Evolutionary conservation across 768 basidiomycete species (phyloP).

Genomic region (Termitomyces heimii): DNA sequence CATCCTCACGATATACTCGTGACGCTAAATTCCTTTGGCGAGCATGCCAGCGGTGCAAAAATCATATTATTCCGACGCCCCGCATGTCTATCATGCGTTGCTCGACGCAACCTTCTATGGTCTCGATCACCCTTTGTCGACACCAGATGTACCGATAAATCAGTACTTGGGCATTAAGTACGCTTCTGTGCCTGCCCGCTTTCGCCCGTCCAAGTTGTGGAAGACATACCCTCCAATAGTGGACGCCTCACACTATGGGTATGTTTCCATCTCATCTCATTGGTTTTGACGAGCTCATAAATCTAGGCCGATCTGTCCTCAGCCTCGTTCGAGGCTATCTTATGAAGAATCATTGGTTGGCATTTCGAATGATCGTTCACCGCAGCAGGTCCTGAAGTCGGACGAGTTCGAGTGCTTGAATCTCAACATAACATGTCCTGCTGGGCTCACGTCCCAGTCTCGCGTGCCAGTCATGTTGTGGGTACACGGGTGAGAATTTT

Average conservation of each 20-base stretch:
- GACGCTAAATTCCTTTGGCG: not conserved
- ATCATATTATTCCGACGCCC: slow-evolving; percentile 16
- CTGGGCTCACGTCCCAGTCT: slow-evolving; percentile 44
- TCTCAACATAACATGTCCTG: slow-evolving; percentile 74
- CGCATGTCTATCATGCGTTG: slow-evolving; percentile 41
- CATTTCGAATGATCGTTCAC: slow-evolving; percentile 44
- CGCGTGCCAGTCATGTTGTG: slow-evolving; percentile 75
- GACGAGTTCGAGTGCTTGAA: slow-evolving; percentile 80
- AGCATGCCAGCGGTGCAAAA: slow-evolving; percentile 23
- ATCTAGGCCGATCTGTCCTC: slow-evolving; percentile 71
- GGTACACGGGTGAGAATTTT: slow-evolving; percentile 68
- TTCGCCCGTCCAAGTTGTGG: slow-evolving; percentile 64
- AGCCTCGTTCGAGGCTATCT: slow-evolving; percentile 35
- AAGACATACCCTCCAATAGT: slow-evolving; percentile 51
- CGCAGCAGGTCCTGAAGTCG: slow-evolving; percentile 49
- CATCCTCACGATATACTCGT: not conserved
- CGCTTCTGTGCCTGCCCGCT: slow-evolving; percentile 65
- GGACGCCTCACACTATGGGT: slow-evolving; percentile 68
- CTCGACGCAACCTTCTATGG: slow-evolving; percentile 67
- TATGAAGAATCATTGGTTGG: slow-evolving; percentile 62
- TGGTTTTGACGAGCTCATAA: not conserved
- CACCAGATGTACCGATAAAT: slow-evolving; percentile 48
- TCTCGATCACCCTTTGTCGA: slow-evolving; percentile 54
- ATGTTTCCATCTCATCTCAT: slow-evolving; percentile 15
- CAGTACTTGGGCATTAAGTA: slow-evolving; percentile 81